These are phyloP conservation scores for Botryotinia calthae DNA, from an alignment of 2,329 filamentous ascomycete genomes.

Conservation along the genomic window DNA sequence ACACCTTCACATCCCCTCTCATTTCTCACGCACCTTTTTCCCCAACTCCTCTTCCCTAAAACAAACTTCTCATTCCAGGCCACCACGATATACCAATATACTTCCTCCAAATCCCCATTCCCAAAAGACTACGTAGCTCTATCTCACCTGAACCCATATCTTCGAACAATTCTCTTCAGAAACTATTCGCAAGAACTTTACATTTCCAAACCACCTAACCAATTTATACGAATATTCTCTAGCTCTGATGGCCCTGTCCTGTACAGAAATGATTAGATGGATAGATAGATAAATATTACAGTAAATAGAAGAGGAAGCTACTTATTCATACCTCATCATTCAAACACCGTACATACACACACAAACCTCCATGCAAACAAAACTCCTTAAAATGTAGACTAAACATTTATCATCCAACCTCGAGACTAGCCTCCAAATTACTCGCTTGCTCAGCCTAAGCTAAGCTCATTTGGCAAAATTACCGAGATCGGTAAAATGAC, in stretches of 20 bases:
- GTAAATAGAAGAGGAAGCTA: rapidly evolving
- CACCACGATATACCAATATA: not conserved
- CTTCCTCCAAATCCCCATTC: rapidly evolving
- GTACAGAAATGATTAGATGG: not conserved
- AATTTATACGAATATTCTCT: too few species aligned
- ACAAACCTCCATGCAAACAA: not conserved
- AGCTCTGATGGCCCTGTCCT: rapidly evolving
- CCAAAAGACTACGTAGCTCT: not conserved
- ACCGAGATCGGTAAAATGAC: not conserved
- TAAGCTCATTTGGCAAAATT: not conserved
- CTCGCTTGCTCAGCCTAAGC: not conserved
- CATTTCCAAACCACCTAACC: rapidly evolving
- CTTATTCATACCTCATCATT: not conserved
- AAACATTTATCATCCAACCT: not conserved
- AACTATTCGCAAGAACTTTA: not conserved
- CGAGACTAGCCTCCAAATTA: not conserved
- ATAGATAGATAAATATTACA: not conserved
- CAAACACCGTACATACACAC: too few species aligned
- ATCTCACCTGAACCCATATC: not conserved
- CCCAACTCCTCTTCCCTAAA: not conserved
- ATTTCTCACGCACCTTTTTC: too few species aligned
- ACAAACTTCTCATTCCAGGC: not conserved
- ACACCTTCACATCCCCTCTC: too few species aligned
- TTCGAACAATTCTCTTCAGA: not conserved
- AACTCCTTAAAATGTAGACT: rapidly evolving